Conservation (phyloP, 2,329 filamentous ascomycete species). For the Rhynchosporium secalis region DNA sequence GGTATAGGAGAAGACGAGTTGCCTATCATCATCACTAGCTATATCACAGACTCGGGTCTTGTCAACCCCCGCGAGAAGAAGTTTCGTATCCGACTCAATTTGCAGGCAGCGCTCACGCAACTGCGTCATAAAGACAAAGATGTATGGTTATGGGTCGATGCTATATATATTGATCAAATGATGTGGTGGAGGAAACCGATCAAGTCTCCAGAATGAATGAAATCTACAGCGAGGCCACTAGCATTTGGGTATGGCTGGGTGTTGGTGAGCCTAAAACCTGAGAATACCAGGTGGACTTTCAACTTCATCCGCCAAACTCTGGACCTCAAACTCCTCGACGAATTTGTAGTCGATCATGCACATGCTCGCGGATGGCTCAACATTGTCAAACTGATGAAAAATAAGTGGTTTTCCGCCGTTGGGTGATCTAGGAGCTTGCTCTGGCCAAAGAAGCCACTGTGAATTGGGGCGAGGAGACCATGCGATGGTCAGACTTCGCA, state of each 20-base stretch:
- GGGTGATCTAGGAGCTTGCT: slow-evolving; percentile 47
- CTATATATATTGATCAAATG: slow-evolving; percentile 27
- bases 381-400: slow-evolving; percentile 16
- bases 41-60: background rate
- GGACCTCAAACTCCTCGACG: slow-evolving; percentile 10
- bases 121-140: background rate
- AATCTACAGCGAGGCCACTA: slow-evolving; percentile 23
- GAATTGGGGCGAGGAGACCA: slow-evolving; percentile 40
- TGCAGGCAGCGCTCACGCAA: slow-evolving; percentile 6
- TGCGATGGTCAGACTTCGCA: slow-evolving; percentile 42
- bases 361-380: slow-evolving; percentile 3
- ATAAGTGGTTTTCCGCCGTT: slow-evolving; percentile 43
- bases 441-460: slow-evolving; percentile 40
- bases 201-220: slow-evolving; percentile 26
- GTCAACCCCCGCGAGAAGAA: background rate
- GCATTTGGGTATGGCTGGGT: slow-evolving; percentile 25
- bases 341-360: slow-evolving; percentile 9
- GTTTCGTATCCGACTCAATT: background rate
- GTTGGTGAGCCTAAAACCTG: background rate
- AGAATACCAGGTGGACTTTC: slow-evolving; percentile 13
- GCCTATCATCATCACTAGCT: background rate
- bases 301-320: slow-evolving; percentile 21
- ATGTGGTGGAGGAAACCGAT: slow-evolving; percentile 13
- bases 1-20: background rate
- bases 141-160: slow-evolving; percentile 22